Evolutionary conservation across 345 rosid species (phyloP).

Genomic region (Adansonia digitata): DNA sequence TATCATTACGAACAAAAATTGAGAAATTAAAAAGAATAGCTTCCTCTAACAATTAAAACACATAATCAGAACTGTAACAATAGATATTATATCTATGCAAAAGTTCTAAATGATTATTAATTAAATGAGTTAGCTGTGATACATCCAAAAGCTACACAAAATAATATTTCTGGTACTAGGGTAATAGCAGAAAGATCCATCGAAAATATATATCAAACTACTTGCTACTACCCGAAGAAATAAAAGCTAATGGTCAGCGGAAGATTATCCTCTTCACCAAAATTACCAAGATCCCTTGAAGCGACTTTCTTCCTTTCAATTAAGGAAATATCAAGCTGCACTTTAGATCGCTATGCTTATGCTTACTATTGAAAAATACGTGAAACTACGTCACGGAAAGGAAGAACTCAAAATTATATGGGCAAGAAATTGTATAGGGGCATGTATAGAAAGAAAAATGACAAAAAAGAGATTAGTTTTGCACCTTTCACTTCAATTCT

Average conservation of each 20-base stretch:
- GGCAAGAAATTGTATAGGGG: not conserved
- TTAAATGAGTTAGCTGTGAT: not conserved
- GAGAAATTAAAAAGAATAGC: not conserved
- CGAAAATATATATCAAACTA: not conserved
- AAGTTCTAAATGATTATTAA: not conserved
- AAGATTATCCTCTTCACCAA: not conserved
- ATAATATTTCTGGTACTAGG: not conserved
- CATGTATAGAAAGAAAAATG: not conserved
- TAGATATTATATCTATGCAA: not conserved
- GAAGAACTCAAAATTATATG: not conserved
- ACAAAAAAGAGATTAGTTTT: not conserved
- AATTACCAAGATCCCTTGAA: not conserved
- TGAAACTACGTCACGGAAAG: not conserved
- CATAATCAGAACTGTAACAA: not conserved
- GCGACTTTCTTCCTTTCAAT: not conserved
- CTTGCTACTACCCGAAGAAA: not conserved
- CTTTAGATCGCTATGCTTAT: not conserved
- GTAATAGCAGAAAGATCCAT: not conserved
- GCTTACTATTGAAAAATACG: not conserved
- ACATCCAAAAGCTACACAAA: not conserved
- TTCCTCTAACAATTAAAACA: constrained; percentile 2
- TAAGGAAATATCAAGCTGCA: not conserved
- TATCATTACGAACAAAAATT: not conserved
- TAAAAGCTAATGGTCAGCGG: not conserved
- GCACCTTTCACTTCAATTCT: not conserved